These are phyloP conservation scores for Botrytis elliptica DNA, from an alignment of 2,329 filamentous ascomycete species.

Conservation along the genomic window DNA sequence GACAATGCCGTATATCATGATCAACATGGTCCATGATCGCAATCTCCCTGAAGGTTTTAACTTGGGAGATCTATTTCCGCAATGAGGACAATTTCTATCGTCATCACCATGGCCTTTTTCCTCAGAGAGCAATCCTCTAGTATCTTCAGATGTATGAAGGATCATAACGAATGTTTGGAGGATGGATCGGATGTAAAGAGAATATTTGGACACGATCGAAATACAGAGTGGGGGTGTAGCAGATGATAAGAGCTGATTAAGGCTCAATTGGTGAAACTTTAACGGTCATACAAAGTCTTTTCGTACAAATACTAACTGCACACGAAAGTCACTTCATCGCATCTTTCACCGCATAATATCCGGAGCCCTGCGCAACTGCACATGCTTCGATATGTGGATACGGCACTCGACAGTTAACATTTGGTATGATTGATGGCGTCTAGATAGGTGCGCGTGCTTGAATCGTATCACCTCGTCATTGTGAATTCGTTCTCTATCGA, in stretches of 20 bases:
- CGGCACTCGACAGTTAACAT: background rate
- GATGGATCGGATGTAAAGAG: background rate
- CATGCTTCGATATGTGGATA: background rate
- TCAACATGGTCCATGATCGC: background rate
- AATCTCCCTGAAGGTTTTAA: background rate
- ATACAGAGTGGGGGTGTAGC: background rate
- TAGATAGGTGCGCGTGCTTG: background rate
- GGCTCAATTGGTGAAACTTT: background rate
- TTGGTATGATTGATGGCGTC: background rate
- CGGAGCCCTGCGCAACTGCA: background rate
- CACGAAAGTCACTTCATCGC: background rate
- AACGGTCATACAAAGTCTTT: background rate
- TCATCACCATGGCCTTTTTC: background rate
- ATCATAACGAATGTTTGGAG: background rate
- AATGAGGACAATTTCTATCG: background rate
- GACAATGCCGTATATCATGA: background rate
- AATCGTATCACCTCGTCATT: background rate
- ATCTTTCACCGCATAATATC: background rate
- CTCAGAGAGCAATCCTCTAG: background rate
- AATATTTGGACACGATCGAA: background rate
- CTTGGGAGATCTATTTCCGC: background rate
- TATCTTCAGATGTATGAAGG: background rate
- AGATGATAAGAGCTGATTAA: slow-evolving; percentile 9
- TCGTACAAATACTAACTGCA: background rate
- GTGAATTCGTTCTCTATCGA: background rate